phyloP scores from a whole-genome alignment of 345 rosid species.

The Eucalyptus fibrosa region DNA sequence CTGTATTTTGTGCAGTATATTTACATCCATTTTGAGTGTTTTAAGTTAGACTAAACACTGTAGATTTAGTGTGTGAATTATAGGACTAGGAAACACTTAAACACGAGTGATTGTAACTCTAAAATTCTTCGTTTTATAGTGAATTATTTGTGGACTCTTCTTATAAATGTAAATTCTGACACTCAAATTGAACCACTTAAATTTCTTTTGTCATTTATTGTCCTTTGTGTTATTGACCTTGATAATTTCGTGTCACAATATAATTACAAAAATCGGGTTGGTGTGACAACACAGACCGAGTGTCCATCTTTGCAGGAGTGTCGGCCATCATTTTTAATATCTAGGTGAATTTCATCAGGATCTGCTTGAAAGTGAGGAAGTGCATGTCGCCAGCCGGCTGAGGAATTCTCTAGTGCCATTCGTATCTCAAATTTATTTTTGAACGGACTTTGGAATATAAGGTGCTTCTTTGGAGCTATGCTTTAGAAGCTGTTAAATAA shows the following conservation, averaged over 20 bases:
- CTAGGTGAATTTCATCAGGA: not conserved
- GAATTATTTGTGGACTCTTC: not conserved
- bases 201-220: no score
- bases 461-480: not conserved
- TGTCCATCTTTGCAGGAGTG: not conserved
- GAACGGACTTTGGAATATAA: not conserved
- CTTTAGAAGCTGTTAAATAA: not conserved
- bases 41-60: not conserved
- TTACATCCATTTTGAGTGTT: not conserved
- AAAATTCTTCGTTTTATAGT: no score
- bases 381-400: not conserved
- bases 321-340: not conserved
- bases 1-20: not conserved
- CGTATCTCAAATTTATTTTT: not conserved
- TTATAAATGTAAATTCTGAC: no score
- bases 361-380: not conserved
- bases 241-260: not conserved
- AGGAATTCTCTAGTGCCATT: not conserved
- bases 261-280: not conserved
- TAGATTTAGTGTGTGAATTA: not conserved
- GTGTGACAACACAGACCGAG: not conserved
- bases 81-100: not conserved
- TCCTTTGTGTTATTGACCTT: not conserved
- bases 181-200: rapidly evolving
- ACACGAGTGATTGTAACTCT: no score